Base-by-base conservation (phyloP, 306 rosid species). In the Rosa persica region DNA sequence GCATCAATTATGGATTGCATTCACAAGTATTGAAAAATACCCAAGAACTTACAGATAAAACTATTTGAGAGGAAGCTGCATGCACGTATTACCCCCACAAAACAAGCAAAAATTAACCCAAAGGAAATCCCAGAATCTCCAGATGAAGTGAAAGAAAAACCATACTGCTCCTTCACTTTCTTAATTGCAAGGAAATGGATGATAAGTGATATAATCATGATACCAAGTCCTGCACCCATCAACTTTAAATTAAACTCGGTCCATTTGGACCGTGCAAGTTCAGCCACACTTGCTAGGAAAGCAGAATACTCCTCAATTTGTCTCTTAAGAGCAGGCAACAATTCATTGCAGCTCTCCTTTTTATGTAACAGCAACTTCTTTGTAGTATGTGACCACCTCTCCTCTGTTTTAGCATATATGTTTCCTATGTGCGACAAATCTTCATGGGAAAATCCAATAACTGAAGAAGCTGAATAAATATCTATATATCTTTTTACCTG, bases 231-330 rank as follows among this genome's bases (percentile, higher is more conserved):
- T 81, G 82, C 25, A 52, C 85, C 89, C 98, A 95, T 95, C 90
- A 89, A 83, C 69, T 67, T 87, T 64, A 95, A 86, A 85, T 92
- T 88, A 89, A 95, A 95, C 88, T 95, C 98, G 0, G 96, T 95
- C 98, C 98, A 95, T 83, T 95, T 95, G 65, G 93, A 89, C 71
- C 98, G 98, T 67, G 98, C 98, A 69, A 92, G 91, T 84, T 92
- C 97, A 19, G 96, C 93, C 15, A 92, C 89, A 9, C 85, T 86
- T 72, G 89, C 77, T 72, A 92, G 89, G 77, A 95, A 95, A 79
- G 80, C 81, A 68, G 88, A 81, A 81, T 88, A 92, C 39, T 87
- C 86, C 69, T 91, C 87, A 78, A 91, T 88, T 83, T 95, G 98
- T 86, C 49, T 81, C 88, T 81, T 84, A 48, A 92, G 92, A 75